phyloP scores from a whole-genome alignment of 768 basidiomycete species.

The Lactarius indigo region DNA sequence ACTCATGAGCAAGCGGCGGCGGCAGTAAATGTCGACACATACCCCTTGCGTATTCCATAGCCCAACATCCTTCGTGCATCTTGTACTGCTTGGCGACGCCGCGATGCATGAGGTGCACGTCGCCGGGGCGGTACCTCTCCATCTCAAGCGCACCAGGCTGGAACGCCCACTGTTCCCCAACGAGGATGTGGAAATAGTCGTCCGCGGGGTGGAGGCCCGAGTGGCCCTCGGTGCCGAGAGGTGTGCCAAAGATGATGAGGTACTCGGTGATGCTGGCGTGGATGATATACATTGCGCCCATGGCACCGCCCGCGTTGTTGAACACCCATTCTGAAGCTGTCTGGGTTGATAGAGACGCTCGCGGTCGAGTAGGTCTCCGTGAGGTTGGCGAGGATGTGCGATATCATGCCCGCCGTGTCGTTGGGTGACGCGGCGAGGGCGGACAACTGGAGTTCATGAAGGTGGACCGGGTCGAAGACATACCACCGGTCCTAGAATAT shows the following conservation, averaged over 20 bases:
- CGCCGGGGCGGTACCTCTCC: slow-evolving; percentile 83
- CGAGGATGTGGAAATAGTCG: slow-evolving; percentile 95
- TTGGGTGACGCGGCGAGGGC: slow-evolving; percentile 66
- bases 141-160: slow-evolving; percentile 72
- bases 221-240: slow-evolving; percentile 96
- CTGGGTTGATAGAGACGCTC: slow-evolving; percentile 49
- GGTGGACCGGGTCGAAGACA: slow-evolving; percentile 66
- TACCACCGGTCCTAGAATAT: slow-evolving; percentile 73
- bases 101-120: slow-evolving; percentile 77
- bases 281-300: slow-evolving; percentile 98
- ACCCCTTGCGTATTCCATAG: slow-evolving; percentile 94
- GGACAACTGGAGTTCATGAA: slow-evolving; percentile 71
- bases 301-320: slow-evolving; percentile 96
- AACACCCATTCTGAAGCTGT: slow-evolving; percentile 85
- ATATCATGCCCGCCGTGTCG: slow-evolving; percentile 70
- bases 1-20: not conserved
- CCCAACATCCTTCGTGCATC: slow-evolving; percentile 95
- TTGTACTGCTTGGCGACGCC: slow-evolving; percentile 95
- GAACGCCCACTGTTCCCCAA: slow-evolving; percentile 95
- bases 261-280: slow-evolving; percentile 98
- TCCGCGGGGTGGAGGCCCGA: slow-evolving; percentile 92
- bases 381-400: slow-evolving; percentile 79
- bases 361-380: slow-evolving; percentile 63
- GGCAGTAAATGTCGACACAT: slow-evolving; percentile 28
- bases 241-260: slow-evolving; percentile 93